Percentiles rank a stretch among this genome's conserved stretches.
phyloP scores from a whole-genome alignment of 371 early-diverging fungal genomes.

The Lichtheimia ornata region DNA sequence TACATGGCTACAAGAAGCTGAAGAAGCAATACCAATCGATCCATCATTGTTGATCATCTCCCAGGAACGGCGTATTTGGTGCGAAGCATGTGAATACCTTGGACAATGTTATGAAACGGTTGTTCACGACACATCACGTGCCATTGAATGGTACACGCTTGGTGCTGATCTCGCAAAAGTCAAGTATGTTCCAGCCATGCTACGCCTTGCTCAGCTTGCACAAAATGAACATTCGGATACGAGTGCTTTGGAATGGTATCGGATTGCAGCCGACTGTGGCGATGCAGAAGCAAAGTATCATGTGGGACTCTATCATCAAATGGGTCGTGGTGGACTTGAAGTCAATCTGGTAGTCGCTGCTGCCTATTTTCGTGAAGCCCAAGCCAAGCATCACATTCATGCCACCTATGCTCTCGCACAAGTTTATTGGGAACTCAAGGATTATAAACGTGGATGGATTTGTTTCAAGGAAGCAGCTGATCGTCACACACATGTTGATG shows the following conservation, averaged over 20 bases:
- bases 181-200: constrained; percentile 12
- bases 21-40: too few relatives aligned
- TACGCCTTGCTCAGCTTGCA: constrained; percentile 1
- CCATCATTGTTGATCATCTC: too few relatives aligned
- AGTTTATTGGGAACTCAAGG: constrained; percentile 20
- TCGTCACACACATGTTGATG: constrained; percentile 12
- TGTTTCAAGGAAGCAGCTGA: constrained; percentile 24
- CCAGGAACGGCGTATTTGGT: background rate
- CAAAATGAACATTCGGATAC: background rate
- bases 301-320: constrained; percentile 31
- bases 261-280: constrained; percentile 10
- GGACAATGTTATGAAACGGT: constrained; percentile 23
- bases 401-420: constrained; percentile 32
- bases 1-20: too few relatives aligned
- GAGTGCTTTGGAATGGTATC: constrained; percentile 15
- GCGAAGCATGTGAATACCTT: constrained; percentile 8
- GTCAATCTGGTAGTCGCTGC: constrained; percentile 26
- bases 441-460: constrained; percentile 28
- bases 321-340: constrained; percentile 29
- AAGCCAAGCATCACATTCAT: constrained; percentile 27
- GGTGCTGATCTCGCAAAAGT: background rate
- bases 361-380: constrained; percentile 32
- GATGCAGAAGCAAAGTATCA: constrained; percentile 29
- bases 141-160: constrained; percentile 12
- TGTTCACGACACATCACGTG: background rate